Conservation (phyloP, 257 asterid species). For the Ehretia macrophylla region DNA sequence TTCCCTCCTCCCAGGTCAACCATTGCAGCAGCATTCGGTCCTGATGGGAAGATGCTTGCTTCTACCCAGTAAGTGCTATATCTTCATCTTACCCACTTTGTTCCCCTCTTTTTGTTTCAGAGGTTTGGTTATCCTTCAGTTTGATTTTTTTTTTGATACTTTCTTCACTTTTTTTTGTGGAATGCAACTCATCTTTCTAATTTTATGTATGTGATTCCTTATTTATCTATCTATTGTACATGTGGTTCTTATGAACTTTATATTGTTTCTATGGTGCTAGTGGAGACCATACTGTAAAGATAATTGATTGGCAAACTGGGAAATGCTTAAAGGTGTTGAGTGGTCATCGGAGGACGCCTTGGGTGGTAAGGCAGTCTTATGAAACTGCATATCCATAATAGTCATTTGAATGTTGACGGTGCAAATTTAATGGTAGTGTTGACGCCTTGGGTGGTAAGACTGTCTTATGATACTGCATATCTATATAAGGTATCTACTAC, state of each 20-base stretch:
- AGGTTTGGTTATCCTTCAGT: background rate
- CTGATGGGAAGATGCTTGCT: slow-evolving; percentile 92
- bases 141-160: background rate
- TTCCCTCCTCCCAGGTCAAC: slow-evolving; percentile 96
- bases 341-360: slow-evolving; percentile 98
- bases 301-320: slow-evolving; percentile 84
- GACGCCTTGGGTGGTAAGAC: no score
- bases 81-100: background rate
- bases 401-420: slow-evolving; percentile 1
- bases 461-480: no score
- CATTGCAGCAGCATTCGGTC: slow-evolving; percentile 95
- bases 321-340: slow-evolving; percentile 90
- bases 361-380: slow-evolving; percentile 81
- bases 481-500: no score
- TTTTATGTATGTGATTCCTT: background rate
- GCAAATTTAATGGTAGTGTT: background rate
- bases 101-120: background rate
- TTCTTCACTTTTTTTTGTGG: background rate
- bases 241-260: background rate
- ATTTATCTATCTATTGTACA: background rate
- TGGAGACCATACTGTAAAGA: slow-evolving; percentile 98
- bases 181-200: background rate
- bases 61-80: slow-evolving; percentile 73
- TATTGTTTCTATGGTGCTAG: slow-evolving; percentile 36
- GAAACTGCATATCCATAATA: background rate